Evolutionary conservation across 2,329 filamentous ascomycete genomes (phyloP).

Genomic region (Fusarium beomiforme): DNA sequence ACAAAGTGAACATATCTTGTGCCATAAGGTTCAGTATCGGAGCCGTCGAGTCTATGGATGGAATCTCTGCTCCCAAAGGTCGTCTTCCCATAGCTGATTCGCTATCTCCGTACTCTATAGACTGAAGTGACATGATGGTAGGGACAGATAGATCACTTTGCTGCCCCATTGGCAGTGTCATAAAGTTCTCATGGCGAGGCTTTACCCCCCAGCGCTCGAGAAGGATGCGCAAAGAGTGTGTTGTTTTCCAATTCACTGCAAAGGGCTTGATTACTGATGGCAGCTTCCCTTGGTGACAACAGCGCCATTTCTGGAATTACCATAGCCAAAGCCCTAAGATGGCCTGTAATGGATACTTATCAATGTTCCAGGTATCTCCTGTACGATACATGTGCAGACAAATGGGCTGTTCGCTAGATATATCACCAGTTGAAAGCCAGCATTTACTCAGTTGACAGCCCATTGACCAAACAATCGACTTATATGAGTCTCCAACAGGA

Average conservation of each 20-base stretch:
- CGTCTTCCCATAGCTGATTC: too few relatives aligned
- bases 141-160: not conserved
- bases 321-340: not conserved
- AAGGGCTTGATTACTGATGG: not conserved
- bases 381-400: not conserved
- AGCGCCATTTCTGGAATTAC: not conserved
- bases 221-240: not conserved
- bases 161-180: not conserved
- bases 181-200: not conserved
- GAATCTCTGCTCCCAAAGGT: not conserved
- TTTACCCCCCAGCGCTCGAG: not conserved
- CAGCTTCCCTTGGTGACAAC: not conserved
- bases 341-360: not conserved
- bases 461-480: not conserved
- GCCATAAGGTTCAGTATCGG: not conserved
- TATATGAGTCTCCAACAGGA: not conserved
- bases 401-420: not conserved
- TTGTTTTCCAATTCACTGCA: not conserved
- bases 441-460: not conserved
- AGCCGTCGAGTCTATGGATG: not conserved
- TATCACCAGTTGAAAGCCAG: not conserved
- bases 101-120: too few relatives aligned
- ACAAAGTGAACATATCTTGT: not conserved
- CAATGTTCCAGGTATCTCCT: not conserved
- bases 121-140: not conserved